Conservation (phyloP, 2,329 filamentous ascomycete species). For the Penicillium janthinellum region DNA sequence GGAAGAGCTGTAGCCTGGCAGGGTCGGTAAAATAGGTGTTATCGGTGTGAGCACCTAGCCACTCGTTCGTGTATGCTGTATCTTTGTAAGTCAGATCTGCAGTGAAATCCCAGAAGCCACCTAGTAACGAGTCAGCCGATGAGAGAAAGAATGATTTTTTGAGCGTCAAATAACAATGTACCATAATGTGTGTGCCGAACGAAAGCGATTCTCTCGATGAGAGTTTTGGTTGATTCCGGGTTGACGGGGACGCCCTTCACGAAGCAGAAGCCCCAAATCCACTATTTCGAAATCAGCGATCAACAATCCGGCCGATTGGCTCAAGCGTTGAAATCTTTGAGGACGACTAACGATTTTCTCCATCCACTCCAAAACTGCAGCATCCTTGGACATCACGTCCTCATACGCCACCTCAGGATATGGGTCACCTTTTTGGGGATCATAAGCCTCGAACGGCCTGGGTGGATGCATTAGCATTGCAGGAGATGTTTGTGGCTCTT, state of each 20-base stretch:
- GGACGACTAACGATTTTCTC: slow-evolving; percentile 54
- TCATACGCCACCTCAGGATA: slow-evolving; percentile 64
- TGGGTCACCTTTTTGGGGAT: slow-evolving; percentile 36
- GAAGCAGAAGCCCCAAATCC: slow-evolving; percentile 73
- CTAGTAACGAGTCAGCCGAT: slow-evolving; percentile 26
- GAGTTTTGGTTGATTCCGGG: slow-evolving; percentile 70
- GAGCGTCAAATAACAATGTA: slow-evolving; percentile 33
- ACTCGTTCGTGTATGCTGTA: slow-evolving; percentile 86
- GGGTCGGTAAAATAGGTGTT: slow-evolving; percentile 96
- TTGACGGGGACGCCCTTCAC: slow-evolving; percentile 69
- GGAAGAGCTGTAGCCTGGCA: slow-evolving; percentile 87
- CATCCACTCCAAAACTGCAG: slow-evolving; percentile 64
- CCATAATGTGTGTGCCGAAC: slow-evolving; percentile 92
- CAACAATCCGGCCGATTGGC: neutral
- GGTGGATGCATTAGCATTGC: neutral
- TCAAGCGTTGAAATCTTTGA: neutral
- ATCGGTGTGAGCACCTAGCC: slow-evolving; percentile 84
- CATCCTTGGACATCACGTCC: slow-evolving; percentile 60
- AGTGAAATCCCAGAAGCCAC: slow-evolving; percentile 82
- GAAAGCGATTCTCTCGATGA: slow-evolving; percentile 80
- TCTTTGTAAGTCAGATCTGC: slow-evolving; percentile 85
- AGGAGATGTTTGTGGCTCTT: neutral
- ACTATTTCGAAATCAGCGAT: slow-evolving; percentile 49
- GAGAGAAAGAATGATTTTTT: neutral
- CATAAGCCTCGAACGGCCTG: slow-evolving; percentile 11